Percentiles rank a stretch among this genome's conserved stretches.
These are phyloP conservation scores for Talaromyces wortmannii DNA, from an alignment of 495 filamentous ascomycete genomes.

Conservation along the genomic window DNA sequence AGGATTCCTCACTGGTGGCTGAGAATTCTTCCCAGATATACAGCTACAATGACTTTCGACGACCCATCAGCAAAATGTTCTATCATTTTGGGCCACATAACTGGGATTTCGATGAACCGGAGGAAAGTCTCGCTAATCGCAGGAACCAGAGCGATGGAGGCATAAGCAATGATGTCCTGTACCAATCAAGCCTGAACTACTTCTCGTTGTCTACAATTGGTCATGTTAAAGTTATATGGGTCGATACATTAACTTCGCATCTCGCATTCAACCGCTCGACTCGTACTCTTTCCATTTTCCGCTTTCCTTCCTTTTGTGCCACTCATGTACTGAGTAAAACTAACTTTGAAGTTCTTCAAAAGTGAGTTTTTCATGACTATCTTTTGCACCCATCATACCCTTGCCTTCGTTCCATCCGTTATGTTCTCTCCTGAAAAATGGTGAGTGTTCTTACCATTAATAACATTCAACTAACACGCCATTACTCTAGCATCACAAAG, in stretches of 20 bases:
- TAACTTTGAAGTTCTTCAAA: not conserved
- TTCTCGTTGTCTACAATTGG: not conserved
- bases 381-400: not conserved
- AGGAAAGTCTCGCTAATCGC: not conserved
- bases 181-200: not conserved
- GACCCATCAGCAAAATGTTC: not conserved
- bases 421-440: not conserved
- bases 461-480: not conserved
- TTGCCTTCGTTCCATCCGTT: not conserved
- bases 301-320: constrained; percentile 1
- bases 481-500: not conserved
- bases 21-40: not conserved
- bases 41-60: not conserved
- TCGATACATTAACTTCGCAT: not conserved
- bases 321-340: not conserved
- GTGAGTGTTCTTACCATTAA: not conserved
- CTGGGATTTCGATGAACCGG: not conserved
- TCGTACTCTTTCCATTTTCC: not conserved
- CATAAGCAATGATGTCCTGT: not conserved
- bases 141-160: not conserved
- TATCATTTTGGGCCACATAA: not conserved
- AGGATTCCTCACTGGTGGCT: not conserved
- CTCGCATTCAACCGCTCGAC: not conserved
- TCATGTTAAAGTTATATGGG: not conserved
- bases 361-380: not conserved